A percentile compares a stretch with the other conserved stretches of the same genome.
phyloP scores from a whole-genome alignment of 2,329 filamentous ascomycete species.

The Pestalotiopsis fici region DNA sequence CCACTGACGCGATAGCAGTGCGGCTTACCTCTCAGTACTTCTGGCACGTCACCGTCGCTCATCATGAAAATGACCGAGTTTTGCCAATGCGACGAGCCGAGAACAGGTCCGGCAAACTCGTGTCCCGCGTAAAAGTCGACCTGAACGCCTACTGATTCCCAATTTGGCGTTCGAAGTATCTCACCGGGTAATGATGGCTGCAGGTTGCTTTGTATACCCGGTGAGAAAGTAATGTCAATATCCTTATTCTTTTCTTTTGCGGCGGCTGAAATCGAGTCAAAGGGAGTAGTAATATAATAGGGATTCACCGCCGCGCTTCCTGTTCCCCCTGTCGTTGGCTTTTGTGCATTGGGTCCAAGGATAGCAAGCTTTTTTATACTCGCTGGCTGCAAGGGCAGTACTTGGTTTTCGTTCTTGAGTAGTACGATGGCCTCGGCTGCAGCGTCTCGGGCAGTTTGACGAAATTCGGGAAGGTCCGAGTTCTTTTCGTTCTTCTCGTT shows the following conservation, averaged over 20 bases:
- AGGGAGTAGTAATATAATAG: not conserved
- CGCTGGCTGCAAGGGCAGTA: not conserved
- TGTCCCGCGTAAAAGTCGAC: not conserved
- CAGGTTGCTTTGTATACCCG: not conserved
- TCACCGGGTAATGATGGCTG: not conserved
- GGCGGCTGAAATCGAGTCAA: not conserved
- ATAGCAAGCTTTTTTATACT: not conserved
- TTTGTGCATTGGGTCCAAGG: not conserved
- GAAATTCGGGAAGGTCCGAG: not conserved
- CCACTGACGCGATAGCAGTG: not conserved
- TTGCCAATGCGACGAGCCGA: not conserved
- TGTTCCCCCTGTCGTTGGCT: not conserved
- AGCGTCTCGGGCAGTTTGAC: not conserved
- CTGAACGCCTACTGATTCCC: not conserved
- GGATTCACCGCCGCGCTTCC: not conserved
- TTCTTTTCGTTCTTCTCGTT: not conserved
- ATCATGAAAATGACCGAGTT: slow-evolving; percentile 2
- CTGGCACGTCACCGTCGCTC: not conserved
- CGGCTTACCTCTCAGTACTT: not conserved
- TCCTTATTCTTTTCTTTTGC: not conserved
- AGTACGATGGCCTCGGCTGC: not conserved
- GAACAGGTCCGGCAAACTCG: not conserved
- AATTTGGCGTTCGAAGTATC: not conserved
- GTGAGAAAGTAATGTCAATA: not conserved
- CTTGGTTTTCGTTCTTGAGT: not conserved